Evolutionary conservation across 345 rosid genomes (phyloP).

Genomic region (Murraya koenigii): DNA sequence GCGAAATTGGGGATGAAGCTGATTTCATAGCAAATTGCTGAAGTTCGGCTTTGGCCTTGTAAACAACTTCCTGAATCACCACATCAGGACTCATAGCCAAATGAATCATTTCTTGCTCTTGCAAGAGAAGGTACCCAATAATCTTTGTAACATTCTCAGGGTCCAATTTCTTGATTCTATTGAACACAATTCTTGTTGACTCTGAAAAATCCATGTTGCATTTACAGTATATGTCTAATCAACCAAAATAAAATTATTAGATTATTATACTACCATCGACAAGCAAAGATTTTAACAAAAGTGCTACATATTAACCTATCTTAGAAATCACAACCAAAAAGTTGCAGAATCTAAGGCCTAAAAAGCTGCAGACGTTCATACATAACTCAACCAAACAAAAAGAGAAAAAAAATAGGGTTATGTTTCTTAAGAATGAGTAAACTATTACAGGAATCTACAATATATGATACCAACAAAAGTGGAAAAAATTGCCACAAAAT

Average conservation of each 20-base stretch:
- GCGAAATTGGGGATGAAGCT: constrained; percentile 27
- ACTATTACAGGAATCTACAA: neutral
- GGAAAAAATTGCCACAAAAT: neutral
- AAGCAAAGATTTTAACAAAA: neutral
- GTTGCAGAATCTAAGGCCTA: constrained; percentile 14
- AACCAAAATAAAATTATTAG: constrained; percentile 13
- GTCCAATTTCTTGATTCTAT: constrained; percentile 46
- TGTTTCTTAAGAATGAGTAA: neutral
- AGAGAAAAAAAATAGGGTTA: neutral
- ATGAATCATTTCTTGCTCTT: constrained; percentile 41
- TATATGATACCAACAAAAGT: neutral
- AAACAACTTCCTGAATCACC: constrained; percentile 39
- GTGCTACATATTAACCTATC: neutral
- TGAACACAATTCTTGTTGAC: constrained; percentile 36
- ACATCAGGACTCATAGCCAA: constrained; percentile 46
- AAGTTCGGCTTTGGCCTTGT: constrained; percentile 43
- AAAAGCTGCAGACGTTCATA: constrained; percentile 26
- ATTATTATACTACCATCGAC: neutral
- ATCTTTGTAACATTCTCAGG: constrained; percentile 53
- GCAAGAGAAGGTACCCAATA: constrained; percentile 48
- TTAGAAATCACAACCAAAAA: constrained; percentile 1
- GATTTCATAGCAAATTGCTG: constrained; percentile 33
- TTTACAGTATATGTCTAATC: constrained; percentile 9
- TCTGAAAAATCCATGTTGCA: constrained; percentile 50
- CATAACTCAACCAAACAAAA: neutral